Evolutionary conservation across 2,329 filamentous ascomycete species (phyloP).

Genomic region (Fusarium torulosum): DNA sequence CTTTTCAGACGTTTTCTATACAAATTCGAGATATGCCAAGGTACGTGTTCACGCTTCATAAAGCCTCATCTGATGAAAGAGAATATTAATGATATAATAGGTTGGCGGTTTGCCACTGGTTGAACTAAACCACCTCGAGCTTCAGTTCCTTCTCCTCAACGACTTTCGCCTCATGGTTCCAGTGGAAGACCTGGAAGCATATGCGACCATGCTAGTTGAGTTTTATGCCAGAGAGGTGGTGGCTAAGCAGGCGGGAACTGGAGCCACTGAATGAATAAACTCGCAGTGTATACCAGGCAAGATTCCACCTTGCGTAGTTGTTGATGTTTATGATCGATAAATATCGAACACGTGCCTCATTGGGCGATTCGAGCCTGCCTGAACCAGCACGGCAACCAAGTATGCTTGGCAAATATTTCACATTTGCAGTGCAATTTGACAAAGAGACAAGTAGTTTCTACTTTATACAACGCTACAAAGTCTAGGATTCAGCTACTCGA

Average conservation of each 20-base stretch:
- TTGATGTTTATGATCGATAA: conserved; percentile 7
- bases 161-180: conserved; percentile 95
- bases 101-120: conserved; percentile 92
- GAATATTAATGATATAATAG: conserved; percentile 61
- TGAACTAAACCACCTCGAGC: conserved; percentile 94
- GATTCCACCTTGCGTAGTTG: conserved; percentile 8
- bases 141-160: conserved; percentile 95
- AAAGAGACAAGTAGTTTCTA: conserved; percentile 5
- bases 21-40: conserved; percentile 99
- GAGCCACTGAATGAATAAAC: conserved; percentile 37
- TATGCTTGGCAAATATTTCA: conserved; percentile 20
- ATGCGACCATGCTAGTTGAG: conserved; percentile 98
- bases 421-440: conserved; percentile 7
- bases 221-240: conserved; percentile 96
- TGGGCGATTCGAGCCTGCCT: background rate
- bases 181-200: conserved; percentile 95
- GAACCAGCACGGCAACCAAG: conserved; percentile 6
- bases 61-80: background rate
- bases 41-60: conserved; percentile 63
- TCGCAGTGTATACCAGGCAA: conserved; percentile 1
- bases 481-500: conserved; percentile 2
- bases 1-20: conserved; percentile 99
- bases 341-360: background rate
- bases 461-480: background rate
- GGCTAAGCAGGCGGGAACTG: conserved; percentile 41